phyloP scores from a whole-genome alignment of 1,284 basidiomycete genomes.

The Cutaneotrichosporon mucoides region DNA sequence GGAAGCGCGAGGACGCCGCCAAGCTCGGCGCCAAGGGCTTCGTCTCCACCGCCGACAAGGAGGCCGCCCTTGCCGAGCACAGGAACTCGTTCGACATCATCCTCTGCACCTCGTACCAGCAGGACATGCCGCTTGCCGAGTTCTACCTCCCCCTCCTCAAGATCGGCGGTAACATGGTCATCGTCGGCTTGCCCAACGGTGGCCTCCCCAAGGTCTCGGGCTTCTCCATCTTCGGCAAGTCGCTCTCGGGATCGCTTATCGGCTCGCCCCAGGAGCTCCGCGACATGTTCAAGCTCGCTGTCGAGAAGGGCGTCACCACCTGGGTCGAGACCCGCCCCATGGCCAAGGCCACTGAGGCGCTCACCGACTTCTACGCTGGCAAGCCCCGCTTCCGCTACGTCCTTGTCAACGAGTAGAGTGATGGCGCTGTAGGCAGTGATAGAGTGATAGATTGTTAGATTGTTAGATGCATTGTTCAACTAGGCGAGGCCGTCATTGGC shows the following conservation, averaged over 20 bases:
- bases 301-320: constrained; percentile 40
- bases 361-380: constrained; percentile 50
- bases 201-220: constrained; percentile 17
- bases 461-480: too few relatives aligned
- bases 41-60: constrained; percentile 52
- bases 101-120: constrained; percentile 48
- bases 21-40: constrained; percentile 58
- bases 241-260: constrained; percentile 45
- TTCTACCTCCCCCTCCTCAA: constrained; percentile 45
- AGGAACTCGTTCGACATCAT: constrained; percentile 50
- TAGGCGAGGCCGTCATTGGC: too few relatives aligned
- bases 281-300: constrained; percentile 48
- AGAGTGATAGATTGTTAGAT: too few relatives aligned
- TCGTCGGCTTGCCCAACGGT: constrained; percentile 48
- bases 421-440: too few relatives aligned
- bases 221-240: constrained; percentile 10
- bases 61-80: constrained; percentile 49
- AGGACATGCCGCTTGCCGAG: constrained; percentile 23
- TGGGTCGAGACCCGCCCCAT: constrained; percentile 52
- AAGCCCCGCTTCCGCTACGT: constrained; percentile 52
- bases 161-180: constrained; percentile 46
- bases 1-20: constrained; percentile 60
- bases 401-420: constrained; percentile 47
- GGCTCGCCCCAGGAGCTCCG: constrained; percentile 47
- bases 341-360: constrained; percentile 51